These are phyloP conservation scores for Lentinula detonsa DNA, from an alignment of 768 basidiomycete genomes.

Conservation along the genomic window DNA sequence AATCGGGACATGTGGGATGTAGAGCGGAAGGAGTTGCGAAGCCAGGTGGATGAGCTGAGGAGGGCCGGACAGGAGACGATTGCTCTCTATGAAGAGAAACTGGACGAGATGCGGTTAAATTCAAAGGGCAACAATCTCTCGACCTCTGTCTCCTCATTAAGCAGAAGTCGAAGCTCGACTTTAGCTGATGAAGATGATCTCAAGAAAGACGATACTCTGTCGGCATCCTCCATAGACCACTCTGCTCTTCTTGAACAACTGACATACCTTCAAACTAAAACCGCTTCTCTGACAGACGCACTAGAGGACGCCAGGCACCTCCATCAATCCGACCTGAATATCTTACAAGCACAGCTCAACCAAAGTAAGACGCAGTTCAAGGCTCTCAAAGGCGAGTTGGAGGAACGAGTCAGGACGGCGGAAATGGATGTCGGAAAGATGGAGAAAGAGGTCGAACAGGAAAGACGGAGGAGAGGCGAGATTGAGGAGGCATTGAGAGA, in stretches of 20 bases:
- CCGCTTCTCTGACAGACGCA: constrained; percentile 72
- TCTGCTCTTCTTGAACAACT: constrained; percentile 87
- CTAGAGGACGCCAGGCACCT: constrained; percentile 71
- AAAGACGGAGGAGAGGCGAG: constrained; percentile 70
- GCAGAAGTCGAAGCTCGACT: not conserved
- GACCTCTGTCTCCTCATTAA: constrained; percentile 10
- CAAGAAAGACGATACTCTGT: constrained; percentile 15
- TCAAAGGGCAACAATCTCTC: constrained; percentile 23
- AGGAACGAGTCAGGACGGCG: constrained; percentile 67
- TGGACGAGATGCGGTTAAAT: constrained; percentile 69
- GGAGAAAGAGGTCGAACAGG: constrained; percentile 58
- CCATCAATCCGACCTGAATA: constrained; percentile 69
- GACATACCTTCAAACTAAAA: constrained; percentile 77
- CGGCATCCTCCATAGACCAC: constrained; percentile 88
- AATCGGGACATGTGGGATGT: constrained; percentile 23
- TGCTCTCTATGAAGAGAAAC: constrained; percentile 86
- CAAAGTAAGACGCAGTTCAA: constrained; percentile 73
- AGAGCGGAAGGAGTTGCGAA: constrained; percentile 62
- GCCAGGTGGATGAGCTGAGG: constrained; percentile 79
- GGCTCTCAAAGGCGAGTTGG: constrained; percentile 63
- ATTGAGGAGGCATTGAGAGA: constrained; percentile 87
- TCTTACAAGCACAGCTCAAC: constrained; percentile 55
- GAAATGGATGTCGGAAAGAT: constrained; percentile 66
- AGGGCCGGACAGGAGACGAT: constrained; percentile 96
- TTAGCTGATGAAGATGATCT: constrained; percentile 2